These are phyloP conservation scores for Blastobotrys indianensis DNA, from an alignment of 1,139 yeast species.

Conservation along the genomic window DNA sequence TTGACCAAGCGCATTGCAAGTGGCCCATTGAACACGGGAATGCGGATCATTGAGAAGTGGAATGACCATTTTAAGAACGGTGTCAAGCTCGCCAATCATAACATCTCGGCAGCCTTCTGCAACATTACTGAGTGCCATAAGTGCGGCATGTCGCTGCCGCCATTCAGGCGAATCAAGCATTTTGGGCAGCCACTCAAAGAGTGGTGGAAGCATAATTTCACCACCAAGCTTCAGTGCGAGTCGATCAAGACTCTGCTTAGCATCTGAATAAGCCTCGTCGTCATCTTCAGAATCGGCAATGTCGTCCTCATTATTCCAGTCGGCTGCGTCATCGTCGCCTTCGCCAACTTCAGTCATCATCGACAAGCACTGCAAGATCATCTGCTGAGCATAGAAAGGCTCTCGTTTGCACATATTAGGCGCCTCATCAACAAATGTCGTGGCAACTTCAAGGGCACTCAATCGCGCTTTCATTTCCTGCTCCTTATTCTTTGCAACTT, in stretches of 20 bases:
- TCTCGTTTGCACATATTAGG: slow-evolving; percentile 92
- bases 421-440: slow-evolving; percentile 87
- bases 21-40: slow-evolving; percentile 93
- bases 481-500: slow-evolving; percentile 74
- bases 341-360: slow-evolving; percentile 91
- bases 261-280: slow-evolving; percentile 84
- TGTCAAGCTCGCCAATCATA: slow-evolving; percentile 73
- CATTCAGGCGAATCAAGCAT: slow-evolving; percentile 73
- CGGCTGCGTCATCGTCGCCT: slow-evolving; percentile 75
- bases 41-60: slow-evolving; percentile 80
- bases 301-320: slow-evolving; percentile 82
- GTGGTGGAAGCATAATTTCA: slow-evolving; percentile 71
- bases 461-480: slow-evolving; percentile 74
- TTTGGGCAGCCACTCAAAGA: slow-evolving; percentile 79
- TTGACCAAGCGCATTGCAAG: slow-evolving; percentile 95
- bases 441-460: slow-evolving; percentile 80
- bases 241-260: slow-evolving; percentile 89
- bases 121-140: slow-evolving; percentile 94
- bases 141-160: slow-evolving; percentile 95
- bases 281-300: slow-evolving; percentile 75
- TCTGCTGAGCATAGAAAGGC: slow-evolving; percentile 60
- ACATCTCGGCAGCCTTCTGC: slow-evolving; percentile 97
- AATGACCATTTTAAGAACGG: slow-evolving; percentile 72
- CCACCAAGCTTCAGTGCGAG: slow-evolving; percentile 81
- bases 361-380: slow-evolving; percentile 68